phyloP scores from a whole-genome alignment of 768 basidiomycete species.

The Lactifluus subvellereus region DNA sequence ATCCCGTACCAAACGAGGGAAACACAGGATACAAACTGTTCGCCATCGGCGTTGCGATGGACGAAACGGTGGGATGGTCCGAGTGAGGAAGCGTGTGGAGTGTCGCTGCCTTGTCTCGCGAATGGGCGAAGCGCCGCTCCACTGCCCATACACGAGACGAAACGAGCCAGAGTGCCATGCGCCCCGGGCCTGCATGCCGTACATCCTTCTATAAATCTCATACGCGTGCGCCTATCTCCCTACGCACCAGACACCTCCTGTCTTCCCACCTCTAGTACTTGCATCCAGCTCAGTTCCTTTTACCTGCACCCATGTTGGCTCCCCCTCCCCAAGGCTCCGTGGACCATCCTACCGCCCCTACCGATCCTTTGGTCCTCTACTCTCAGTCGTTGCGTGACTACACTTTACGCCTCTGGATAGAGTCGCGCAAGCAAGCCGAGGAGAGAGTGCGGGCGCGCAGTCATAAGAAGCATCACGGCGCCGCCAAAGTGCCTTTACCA shows the following conservation, averaged over 20 bases:
- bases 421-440: slow-evolving; percentile 55
- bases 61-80: background rate
- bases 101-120: background rate
- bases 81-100: background rate
- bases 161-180: background rate
- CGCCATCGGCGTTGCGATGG: slow-evolving; percentile 2
- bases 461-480: slow-evolving; percentile 20
- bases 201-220: slow-evolving; percentile 10
- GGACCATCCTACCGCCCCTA: background rate
- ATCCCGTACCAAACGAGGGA: background rate
- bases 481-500: slow-evolving; percentile 4
- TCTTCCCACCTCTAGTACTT: background rate
- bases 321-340: slow-evolving; percentile 1
- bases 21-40: background rate
- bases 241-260: background rate
- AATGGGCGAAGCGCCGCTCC: slow-evolving; percentile 11
- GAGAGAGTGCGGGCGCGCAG: slow-evolving; percentile 33
- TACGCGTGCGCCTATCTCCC: background rate
- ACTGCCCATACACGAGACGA: background rate
- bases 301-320: slow-evolving; percentile 3
- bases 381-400: slow-evolving; percentile 63
- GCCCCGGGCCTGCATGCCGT: slow-evolving; percentile 4
- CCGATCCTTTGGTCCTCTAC: slow-evolving; percentile 40
- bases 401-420: slow-evolving; percentile 61
- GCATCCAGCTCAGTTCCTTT: background rate